These are phyloP conservation scores for Raffaelea albimanens DNA, from an alignment of 2,329 filamentous ascomycete genomes.

Conservation along the genomic window DNA sequence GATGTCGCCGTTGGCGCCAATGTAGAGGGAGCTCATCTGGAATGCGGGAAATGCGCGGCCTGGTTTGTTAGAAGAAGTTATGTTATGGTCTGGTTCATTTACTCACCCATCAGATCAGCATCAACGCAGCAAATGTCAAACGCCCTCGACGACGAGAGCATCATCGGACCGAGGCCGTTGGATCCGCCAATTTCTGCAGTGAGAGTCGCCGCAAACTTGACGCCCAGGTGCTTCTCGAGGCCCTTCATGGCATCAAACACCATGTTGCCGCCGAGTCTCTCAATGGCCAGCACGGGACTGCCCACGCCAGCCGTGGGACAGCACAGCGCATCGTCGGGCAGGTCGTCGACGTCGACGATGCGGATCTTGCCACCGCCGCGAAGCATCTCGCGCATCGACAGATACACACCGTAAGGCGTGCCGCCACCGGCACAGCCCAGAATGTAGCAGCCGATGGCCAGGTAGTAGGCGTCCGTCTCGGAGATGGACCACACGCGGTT, in stretches of 20 bases:
- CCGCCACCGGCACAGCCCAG: constrained; percentile 38
- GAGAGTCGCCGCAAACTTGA: constrained; percentile 27
- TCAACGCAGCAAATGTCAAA: constrained; percentile 27
- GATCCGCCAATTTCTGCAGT: constrained; percentile 45
- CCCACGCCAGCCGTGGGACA: constrained; percentile 34
- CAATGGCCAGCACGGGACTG: constrained; percentile 31
- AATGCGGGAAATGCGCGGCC: constrained; percentile 19
- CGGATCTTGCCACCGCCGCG: constrained; percentile 27
- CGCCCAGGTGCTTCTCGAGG: constrained; percentile 22
- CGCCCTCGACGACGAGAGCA: constrained; percentile 24
- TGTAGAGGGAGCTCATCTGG: constrained; percentile 10
- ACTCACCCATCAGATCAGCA: constrained; percentile 28
- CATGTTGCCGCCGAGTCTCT: constrained; percentile 31
- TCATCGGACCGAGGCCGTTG: constrained; percentile 36
- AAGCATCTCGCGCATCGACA: constrained; percentile 29
- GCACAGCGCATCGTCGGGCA: constrained; percentile 32
- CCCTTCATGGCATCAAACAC: constrained; percentile 25
- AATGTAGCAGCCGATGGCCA: constrained; percentile 36
- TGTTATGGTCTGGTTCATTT: too few relatives aligned
- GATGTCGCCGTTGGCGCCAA: constrained; percentile 8
- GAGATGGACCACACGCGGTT: constrained; percentile 31
- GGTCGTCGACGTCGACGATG: constrained; percentile 27
- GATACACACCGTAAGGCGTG: constrained; percentile 24
- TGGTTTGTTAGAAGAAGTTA: background rate
- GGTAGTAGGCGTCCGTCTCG: constrained; percentile 33